Evolutionary conservation across 1,139 yeast species (phyloP), one percentile per base, ranked within the genome.

Genomic region (Geotrichum bryndzae): DNA sequence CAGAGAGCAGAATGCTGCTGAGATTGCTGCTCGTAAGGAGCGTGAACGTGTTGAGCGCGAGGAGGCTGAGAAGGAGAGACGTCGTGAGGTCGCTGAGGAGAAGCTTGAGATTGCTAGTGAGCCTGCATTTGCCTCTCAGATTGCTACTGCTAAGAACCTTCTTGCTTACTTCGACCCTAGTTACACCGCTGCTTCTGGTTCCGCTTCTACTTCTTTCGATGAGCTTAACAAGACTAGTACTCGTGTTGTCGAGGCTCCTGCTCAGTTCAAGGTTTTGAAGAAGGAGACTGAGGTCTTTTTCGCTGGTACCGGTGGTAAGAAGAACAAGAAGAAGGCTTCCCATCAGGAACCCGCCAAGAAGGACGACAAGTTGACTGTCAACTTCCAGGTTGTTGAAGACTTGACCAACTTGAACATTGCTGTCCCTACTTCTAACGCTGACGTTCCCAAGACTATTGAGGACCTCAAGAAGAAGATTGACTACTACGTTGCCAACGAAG

Each of bases 91-190:
- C 23, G 80, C 80, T 35, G 68, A 72, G 66, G 84, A 84, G 66
- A 80, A 82, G 72, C 86, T 94, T 67, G 90, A 88, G 71, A 91
- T 91, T 61, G 88, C 92, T 46, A 71, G 75, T 55, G 80, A 81
- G 70, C 97, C 98, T 54, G 98, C 97, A 51, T 92, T 88, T 78
- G 84, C 87, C 65, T 78, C 78, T 57, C 94, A 90, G 77, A 85
- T 90, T 70, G 81, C 80, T 69, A 80, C 87, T 65, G 89, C 94
- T 72, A 90, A 90, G 76, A 79, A 81, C 66, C 80, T 90, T 72
- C 81, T 91, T 74, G 72, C 78, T 53, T 83, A 84, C 77, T 89
- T 92, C 70, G 96, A 90, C 73, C 96, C 96, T 68, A 75, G 86
- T 55, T 87, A 85, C 75, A 87, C 84, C 77, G 87, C 90, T 38